Base-by-base conservation (phyloP, 768 basidiomycete species). In the Tylopilus balloui region DNA sequence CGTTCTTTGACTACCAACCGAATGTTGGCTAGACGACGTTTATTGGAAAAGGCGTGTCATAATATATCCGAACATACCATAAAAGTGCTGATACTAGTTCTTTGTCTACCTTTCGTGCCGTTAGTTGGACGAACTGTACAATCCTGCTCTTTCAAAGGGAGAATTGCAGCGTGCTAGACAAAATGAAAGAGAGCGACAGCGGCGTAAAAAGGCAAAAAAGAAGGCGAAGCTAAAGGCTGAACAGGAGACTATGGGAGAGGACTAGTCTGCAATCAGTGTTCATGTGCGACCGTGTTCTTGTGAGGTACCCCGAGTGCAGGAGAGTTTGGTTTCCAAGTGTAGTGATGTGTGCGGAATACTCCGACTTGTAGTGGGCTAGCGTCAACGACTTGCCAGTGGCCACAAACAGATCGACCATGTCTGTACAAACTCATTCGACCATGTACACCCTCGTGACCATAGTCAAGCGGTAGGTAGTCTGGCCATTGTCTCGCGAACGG, bases 1-100 rank as follows among this genome's bases (percentile, higher is more conserved):
- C 84, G 93, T 38, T 93, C 91, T 3, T 69, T 93, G 39, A 71
- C 79, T 25, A 76, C 83, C 55, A 97, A 97, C 61, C 73, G 93
- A 56, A 81, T 79, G 62, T 64, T 86, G 23, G 93, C 93, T 14
- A 76, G 92, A 52, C 79, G 78, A 54, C 71, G 80, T 54, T 62
- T 97, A 45, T 60, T 84, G 34, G 84, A 91, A 68, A 92, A 88
- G 81, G 89, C 74, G 68, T 73, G 79, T 78, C 53, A 54, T 57
- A 48, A 59, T 57, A 56, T 51, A 65, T 62, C 44, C 50, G 48
- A 52, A 32, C 19, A 40, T 63, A 40, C 41, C 35, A 38, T 20
- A 17, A 43, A 34, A 42, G 43, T 49, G 40, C 64, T 65, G 50
- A 65, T 64, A 32, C 53, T 37, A 44, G 6, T 27, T 23, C 40